Conservation (phyloP, 805 yeast genomes). For the Cyberlindnera veronae region DNA sequence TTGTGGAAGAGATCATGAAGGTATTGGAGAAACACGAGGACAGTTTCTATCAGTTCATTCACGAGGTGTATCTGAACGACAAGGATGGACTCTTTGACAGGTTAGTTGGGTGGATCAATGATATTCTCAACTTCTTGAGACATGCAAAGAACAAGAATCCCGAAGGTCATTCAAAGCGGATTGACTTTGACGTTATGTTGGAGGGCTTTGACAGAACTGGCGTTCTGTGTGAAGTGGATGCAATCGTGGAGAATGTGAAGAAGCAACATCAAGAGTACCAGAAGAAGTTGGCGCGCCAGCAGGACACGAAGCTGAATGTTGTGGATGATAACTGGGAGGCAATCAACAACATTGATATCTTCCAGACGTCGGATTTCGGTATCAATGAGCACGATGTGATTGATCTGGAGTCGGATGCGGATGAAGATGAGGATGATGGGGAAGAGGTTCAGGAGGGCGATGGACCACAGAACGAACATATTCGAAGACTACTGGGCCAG, state of each 20-base stretch:
- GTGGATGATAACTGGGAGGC: conserved; percentile 40
- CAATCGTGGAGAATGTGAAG: conserved; percentile 34
- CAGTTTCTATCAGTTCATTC: conserved; percentile 69
- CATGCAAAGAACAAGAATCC: conserved; percentile 45
- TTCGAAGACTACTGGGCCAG: conserved; percentile 3
- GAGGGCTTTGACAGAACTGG: conserved; percentile 26
- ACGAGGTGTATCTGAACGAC: conserved; percentile 79
- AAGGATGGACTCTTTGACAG: conserved; percentile 66
- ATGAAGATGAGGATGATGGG: conserved; percentile 10
- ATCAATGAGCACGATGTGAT: conserved; percentile 46
- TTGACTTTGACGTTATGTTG: conserved; percentile 43
- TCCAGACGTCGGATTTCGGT: conserved; percentile 45
- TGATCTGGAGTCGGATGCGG: conserved; percentile 32
- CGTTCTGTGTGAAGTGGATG: conserved; percentile 37
- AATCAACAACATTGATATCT: conserved; percentile 39
- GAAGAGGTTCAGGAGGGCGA: not conserved
- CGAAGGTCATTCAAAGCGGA: conserved; percentile 27
- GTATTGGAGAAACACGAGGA: conserved; percentile 71
- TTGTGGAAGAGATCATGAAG: conserved; percentile 62
- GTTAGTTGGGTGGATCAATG: conserved; percentile 70
- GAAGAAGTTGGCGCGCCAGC: conserved; percentile 24
- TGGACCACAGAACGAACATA: conserved; percentile 5
- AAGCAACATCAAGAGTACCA: conserved; percentile 33
- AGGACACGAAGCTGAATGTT: conserved; percentile 15
- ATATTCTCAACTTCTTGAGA: conserved; percentile 59